Conservation (phyloP, 805 yeast species). For the Pichia eremophila region DNA sequence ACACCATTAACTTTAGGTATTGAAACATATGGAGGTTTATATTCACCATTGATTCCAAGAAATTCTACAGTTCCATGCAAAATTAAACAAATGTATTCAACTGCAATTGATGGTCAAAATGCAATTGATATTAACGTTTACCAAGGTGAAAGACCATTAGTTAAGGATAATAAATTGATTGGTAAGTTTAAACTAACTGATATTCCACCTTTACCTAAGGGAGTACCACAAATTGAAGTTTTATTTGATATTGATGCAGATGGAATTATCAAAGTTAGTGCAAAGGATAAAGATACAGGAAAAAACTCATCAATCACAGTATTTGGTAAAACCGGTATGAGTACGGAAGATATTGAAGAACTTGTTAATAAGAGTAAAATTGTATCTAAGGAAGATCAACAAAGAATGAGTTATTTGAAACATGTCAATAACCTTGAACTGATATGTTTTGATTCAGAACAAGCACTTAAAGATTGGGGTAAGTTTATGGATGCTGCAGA, state of each 20-base stretch:
- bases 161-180: slow-evolving; percentile 88
- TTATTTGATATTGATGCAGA: slow-evolving; percentile 93
- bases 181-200: slow-evolving; percentile 90
- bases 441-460: slow-evolving; percentile 28
- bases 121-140: slow-evolving; percentile 91
- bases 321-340: slow-evolving; percentile 90
- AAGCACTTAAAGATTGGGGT: slow-evolving; percentile 22
- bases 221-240: slow-evolving; percentile 85
- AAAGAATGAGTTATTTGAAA: slow-evolving; percentile 45
- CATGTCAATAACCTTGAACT: slow-evolving; percentile 53
- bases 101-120: slow-evolving; percentile 93
- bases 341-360: slow-evolving; percentile 82
- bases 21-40: slow-evolving; percentile 95
- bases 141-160: slow-evolving; percentile 97
- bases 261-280: slow-evolving; percentile 93
- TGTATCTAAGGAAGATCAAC: slow-evolving; percentile 68
- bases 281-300: slow-evolving; percentile 86
- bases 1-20: slow-evolving; percentile 87
- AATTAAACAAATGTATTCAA: slow-evolving; percentile 86
- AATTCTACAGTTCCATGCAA: slow-evolving; percentile 93
- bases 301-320: slow-evolving; percentile 93
- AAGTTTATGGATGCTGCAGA: slow-evolving; percentile 14
- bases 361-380: slow-evolving; percentile 88
- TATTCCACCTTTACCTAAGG: slow-evolving; percentile 85
- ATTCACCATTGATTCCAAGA: slow-evolving; percentile 77